phyloP scores from a whole-genome alignment of 2,329 filamentous ascomycete species.

The Clonostachys byssicola region DNA sequence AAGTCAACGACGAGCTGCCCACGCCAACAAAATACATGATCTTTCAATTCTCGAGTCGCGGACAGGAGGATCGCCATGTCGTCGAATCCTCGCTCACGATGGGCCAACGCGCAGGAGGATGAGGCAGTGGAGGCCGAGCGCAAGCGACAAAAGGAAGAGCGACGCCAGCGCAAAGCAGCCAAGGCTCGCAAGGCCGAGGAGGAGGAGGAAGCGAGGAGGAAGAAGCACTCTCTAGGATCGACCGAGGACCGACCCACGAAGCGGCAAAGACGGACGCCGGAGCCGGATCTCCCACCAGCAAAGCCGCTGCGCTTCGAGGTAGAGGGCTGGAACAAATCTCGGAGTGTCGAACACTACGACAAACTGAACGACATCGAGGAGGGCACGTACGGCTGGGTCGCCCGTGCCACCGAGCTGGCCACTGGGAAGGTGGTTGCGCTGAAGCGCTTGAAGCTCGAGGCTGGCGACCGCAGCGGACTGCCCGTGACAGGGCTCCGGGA shows the following conservation, averaged over 20 bases:
- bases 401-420: conserved; percentile 68
- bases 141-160: conserved; percentile 83
- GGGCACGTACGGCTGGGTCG: conserved; percentile 93
- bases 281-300: conserved; percentile 23
- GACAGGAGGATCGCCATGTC: conserved; percentile 40
- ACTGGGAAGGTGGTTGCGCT: conserved; percentile 83
- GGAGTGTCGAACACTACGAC: conserved; percentile 84
- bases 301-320: conserved; percentile 69
- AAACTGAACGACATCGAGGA: conserved; percentile 96
- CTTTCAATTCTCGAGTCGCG: too few species aligned
- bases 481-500: conserved; percentile 91
- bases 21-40: too few species aligned
- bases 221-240: conserved; percentile 9
- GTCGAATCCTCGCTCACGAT: conserved; percentile 67
- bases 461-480: conserved; percentile 67
- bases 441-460: conserved; percentile 89
- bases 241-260: conserved; percentile 48
- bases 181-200: conserved; percentile 66
- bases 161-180: conserved; percentile 77
- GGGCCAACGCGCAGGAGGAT: conserved; percentile 83
- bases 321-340: conserved; percentile 63
- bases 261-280: conserved; percentile 55
- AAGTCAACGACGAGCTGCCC: too few species aligned
- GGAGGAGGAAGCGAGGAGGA: conserved; percentile 9
- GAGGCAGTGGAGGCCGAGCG: conserved; percentile 66